A percentile compares a stretch with the other conserved stretches of the same genome.
Conservation (phyloP, 148 eudicot genomes). For the Chenopodium album region DNA sequence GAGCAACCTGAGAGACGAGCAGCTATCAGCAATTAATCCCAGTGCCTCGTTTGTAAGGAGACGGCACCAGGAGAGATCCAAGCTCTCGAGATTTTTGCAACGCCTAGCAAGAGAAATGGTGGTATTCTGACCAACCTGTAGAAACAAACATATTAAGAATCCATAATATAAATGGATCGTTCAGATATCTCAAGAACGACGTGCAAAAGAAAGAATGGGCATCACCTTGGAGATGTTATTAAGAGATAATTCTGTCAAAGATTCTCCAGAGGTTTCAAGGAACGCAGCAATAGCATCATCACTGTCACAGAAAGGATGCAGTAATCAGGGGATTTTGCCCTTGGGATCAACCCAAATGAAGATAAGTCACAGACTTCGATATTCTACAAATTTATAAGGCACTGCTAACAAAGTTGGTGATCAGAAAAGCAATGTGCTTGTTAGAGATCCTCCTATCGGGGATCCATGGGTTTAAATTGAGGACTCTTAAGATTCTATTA, state of each 20-base stretch:
- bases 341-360: neutral
- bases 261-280: constrained; percentile 66
- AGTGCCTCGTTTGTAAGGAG: constrained; percentile 66
- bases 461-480: neutral
- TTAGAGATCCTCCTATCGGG: neutral
- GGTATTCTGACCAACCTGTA: constrained; percentile 68
- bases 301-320: constrained; percentile 38
- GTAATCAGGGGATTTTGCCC: neutral
- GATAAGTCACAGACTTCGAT: neutral
- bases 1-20: constrained; percentile 60
- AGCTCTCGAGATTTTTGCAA: constrained; percentile 51
- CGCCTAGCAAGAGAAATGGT: constrained; percentile 63
- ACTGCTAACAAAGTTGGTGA: neutral
- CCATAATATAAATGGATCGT: neutral
- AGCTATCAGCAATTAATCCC: constrained; percentile 84
- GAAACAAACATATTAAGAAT: constrained; percentile 9
- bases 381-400: neutral
- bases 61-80: constrained; percentile 97
- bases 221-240: constrained; percentile 58
- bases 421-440: neutral
- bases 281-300: constrained; percentile 96
- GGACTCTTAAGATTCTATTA: neutral
- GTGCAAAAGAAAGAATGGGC: neutral
- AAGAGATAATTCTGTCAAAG: constrained; percentile 60
- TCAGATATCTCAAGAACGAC: neutral